Conservation (phyloP, 2,329 filamentous ascomycete species). For the Cyanodermella asteris region DNA sequence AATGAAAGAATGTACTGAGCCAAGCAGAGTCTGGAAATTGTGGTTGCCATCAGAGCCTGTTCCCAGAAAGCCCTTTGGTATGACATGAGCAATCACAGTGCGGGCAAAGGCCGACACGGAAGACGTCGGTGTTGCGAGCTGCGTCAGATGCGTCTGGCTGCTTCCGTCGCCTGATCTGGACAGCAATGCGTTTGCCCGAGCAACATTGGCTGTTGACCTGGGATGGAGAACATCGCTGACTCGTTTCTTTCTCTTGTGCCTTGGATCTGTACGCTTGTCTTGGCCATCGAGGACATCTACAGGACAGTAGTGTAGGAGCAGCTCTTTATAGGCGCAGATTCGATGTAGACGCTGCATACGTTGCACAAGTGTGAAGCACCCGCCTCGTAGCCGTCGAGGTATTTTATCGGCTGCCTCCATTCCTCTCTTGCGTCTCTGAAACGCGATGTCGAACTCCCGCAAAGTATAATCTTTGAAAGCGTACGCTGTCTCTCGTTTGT, state of each 20-base stretch:
- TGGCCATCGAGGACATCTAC: too few species aligned
- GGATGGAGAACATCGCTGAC: too few species aligned
- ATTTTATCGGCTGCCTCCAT: constrained; percentile 4
- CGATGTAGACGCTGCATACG: constrained; percentile 49
- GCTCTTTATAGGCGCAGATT: constrained; percentile 55
- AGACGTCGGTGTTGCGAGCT: constrained; percentile 42
- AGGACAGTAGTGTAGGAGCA: constrained; percentile 68
- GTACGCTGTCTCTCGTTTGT: constrained; percentile 44
- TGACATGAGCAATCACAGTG: constrained; percentile 46
- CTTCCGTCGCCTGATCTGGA: background rate
- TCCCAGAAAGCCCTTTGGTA: constrained; percentile 62
- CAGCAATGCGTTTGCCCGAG: too few species aligned
- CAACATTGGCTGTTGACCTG: too few species aligned
- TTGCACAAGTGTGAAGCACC: constrained; percentile 34
- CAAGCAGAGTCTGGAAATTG: constrained; percentile 42
- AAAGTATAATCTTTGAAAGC: constrained; percentile 67
- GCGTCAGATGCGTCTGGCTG: constrained; percentile 24
- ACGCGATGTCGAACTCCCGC: constrained; percentile 58
- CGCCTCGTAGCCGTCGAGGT: constrained; percentile 34
- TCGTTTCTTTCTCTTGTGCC: too few species aligned
- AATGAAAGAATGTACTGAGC: constrained; percentile 57
- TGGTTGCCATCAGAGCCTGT: constrained; percentile 25
- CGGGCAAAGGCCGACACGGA: constrained; percentile 74
- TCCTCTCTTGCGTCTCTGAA: constrained; percentile 6
- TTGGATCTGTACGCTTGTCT: too few species aligned